Evolutionary conservation across 2,329 filamentous ascomycete species (phyloP), one percentile per base, ranked within the genome.

Genomic region (Pseudocercospora musae): DNA sequence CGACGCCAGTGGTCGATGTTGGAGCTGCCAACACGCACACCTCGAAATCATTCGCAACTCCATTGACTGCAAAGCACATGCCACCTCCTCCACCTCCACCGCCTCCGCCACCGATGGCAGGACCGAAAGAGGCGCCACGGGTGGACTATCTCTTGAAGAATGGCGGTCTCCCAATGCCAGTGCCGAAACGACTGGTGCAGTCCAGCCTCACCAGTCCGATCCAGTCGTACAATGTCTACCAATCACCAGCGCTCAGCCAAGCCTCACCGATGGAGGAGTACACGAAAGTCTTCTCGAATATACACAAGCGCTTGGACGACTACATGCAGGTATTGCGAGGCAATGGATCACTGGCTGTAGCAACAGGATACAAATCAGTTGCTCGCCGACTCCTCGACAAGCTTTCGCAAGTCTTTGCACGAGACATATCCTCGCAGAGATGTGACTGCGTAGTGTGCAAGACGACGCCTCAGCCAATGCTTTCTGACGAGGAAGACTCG

Each of bases 341-440:
- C 66, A 91, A 90, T 69, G 95, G 95, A 3, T 98, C 94, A 0
- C 80, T 99, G 4, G 95, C 95, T 2, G 95, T 98, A 1, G 95
- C 95, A 15, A 98, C 94, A 0, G 95, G 95, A 5, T 96, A 98
- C 75, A 87, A 91, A 58, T 97, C 94, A 0, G 90, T 98, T n/a
- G 95, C 95, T 3, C 87, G 95, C 4, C 86, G 93, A 57, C 79
- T 98, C 23, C 84, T 98, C 4, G 94, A 99, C 77, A 87, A 95
- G 40, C 82, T 99, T 3, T 94, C 97, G 74, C 91, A 94, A 60
- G 92, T 99, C 8, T 98, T 99, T 77, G 93, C 92, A 2, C 85
- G 95, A 63, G 94, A 98, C 72, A 88, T 99, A 37, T 93, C 93
- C 0, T 87, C 87, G 0, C 88, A 96, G 71, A 87, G 89, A n/a